phyloP scores from a whole-genome alignment of 495 filamentous ascomycete genomes.

The Hypoxylon trugodes region DNA sequence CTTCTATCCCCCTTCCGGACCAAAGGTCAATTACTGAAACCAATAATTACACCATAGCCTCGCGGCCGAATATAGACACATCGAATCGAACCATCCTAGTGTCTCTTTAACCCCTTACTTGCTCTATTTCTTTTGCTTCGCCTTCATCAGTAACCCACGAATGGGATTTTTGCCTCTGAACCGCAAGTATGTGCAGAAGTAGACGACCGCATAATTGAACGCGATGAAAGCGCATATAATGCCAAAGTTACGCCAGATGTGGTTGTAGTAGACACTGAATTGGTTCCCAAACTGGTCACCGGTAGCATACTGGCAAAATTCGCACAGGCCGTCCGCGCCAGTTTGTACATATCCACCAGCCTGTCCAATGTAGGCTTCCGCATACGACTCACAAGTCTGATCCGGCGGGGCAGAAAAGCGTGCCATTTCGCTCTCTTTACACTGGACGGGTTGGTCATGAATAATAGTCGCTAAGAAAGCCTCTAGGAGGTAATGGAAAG shows the following conservation, averaged over 20 bases:
- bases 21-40: constrained; percentile 1
- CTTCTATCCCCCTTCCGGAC: neutral
- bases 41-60: neutral
- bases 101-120: neutral
- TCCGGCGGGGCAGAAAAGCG: constrained; percentile 62
- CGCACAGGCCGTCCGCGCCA: constrained; percentile 43
- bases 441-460: constrained; percentile 64
- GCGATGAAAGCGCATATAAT: constrained; percentile 64
- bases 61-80: neutral
- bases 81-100: neutral
- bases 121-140: constrained; percentile 8
- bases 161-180: constrained; percentile 44
- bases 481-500: constrained; percentile 70
- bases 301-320: constrained; percentile 36
- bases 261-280: constrained; percentile 44
- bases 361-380: constrained; percentile 50
- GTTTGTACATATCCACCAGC: constrained; percentile 63
- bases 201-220: constrained; percentile 65
- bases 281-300: constrained; percentile 41
- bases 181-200: constrained; percentile 55
- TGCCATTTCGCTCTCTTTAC: constrained; percentile 64
- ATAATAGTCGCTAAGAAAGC: constrained; percentile 62
- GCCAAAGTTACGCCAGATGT: constrained; percentile 54
- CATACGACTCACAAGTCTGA: constrained; percentile 62
- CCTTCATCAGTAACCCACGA: neutral